These are phyloP conservation scores for Ampelomyces quisqualis DNA, from an alignment of 2,329 filamentous ascomycete genomes.

Conservation along the genomic window DNA sequence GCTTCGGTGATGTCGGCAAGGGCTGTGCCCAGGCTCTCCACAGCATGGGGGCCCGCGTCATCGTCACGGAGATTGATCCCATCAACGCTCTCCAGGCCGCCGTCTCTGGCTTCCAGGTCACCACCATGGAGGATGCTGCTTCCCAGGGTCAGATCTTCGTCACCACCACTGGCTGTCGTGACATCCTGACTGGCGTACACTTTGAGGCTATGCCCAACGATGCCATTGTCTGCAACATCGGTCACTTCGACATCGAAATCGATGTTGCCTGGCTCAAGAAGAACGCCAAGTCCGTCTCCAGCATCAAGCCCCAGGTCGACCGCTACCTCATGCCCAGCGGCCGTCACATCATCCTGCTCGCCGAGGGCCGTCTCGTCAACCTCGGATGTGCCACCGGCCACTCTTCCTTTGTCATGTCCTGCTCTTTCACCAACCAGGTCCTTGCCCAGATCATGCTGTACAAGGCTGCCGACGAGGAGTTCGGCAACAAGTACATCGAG, in stretches of 20 bases:
- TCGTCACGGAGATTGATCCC: constrained; percentile 96
- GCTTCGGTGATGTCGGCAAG: constrained; percentile 99
- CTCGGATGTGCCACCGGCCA: constrained; percentile 98
- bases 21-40: constrained; percentile 94
- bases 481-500: constrained; percentile 92
- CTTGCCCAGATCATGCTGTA: constrained; percentile 98
- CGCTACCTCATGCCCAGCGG: constrained; percentile 92
- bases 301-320: constrained; percentile 99
- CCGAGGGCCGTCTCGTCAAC: constrained; percentile 98
- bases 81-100: constrained; percentile 99
- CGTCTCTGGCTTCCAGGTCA: constrained; percentile 95
- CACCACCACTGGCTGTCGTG: constrained; percentile 98
- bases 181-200: constrained; percentile 89
- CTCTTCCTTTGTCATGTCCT: constrained; percentile 99
- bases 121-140: constrained; percentile 96
- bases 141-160: constrained; percentile 93
- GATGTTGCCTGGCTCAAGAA: constrained; percentile 99
- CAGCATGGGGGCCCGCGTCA: constrained; percentile 94
- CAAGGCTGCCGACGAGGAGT: constrained; percentile 86
- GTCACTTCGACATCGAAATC: constrained; percentile 99
- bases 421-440: constrained; percentile 99
- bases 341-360: constrained; percentile 96
- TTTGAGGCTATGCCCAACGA: constrained; percentile 96
- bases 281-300: constrained; percentile 89
- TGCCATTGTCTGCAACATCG: constrained; percentile 99